Evolutionary conservation across 805 yeast species (phyloP).

Genomic region (Yarrowia sp.): DNA sequence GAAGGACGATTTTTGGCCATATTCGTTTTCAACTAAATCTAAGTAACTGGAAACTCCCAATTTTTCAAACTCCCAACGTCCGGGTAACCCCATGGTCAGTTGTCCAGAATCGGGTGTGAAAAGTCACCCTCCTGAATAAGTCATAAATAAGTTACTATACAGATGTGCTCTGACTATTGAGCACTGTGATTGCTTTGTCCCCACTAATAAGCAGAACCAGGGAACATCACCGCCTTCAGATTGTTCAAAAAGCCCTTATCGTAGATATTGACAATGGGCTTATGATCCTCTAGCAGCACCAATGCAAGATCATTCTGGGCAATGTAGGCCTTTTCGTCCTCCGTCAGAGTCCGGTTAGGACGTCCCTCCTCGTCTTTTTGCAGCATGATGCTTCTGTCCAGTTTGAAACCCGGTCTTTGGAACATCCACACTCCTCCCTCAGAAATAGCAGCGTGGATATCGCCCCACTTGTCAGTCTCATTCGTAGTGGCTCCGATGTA

Average conservation of each 20-base stretch:
- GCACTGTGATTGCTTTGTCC: neutral
- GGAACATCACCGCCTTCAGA: conserved; percentile 39
- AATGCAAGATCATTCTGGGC: conserved; percentile 43
- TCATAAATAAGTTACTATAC: conserved; percentile 3
- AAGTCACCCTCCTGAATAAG: too few species aligned
- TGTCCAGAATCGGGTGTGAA: too few species aligned
- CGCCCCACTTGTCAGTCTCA: conserved; percentile 76
- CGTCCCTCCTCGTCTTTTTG: conserved; percentile 44
- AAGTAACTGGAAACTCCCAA: too few species aligned
- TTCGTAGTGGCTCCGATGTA: conserved; percentile 77
- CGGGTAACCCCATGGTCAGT: too few species aligned
- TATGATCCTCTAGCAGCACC: conserved; percentile 44
- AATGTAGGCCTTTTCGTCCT: conserved; percentile 46
- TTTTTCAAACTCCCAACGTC: too few species aligned
- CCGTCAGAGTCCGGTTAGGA: conserved; percentile 47
- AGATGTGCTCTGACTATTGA: neutral
- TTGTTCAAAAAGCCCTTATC: conserved; percentile 50
- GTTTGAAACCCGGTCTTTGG: conserved; percentile 42
- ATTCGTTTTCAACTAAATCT: too few species aligned
- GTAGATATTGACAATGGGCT: conserved; percentile 52
- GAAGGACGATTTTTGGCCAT: too few species aligned
- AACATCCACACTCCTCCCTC: conserved; percentile 52
- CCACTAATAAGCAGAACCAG: neutral
- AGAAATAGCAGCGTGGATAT: conserved; percentile 59
- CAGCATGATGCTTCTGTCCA: conserved; percentile 45